phyloP scores from a whole-genome alignment of 768 basidiomycete species.

The Agrocybe pediades region DNA sequence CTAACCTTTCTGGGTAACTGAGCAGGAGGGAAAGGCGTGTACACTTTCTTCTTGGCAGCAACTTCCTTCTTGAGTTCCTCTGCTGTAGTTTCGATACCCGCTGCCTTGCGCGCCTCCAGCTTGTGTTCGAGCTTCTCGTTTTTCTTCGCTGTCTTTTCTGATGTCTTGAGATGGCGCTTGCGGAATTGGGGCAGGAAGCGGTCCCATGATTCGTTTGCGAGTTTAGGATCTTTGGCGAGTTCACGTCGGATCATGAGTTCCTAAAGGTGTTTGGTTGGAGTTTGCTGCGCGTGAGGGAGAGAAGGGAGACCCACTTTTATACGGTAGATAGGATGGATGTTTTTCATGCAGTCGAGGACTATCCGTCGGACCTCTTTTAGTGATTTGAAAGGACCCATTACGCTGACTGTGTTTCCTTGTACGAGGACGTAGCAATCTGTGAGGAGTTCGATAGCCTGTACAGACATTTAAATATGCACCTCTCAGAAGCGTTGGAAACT shows the following conservation, averaged over 20 bases:
- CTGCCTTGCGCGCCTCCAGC: conserved; percentile 63
- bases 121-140: conserved; percentile 68
- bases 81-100: conserved; percentile 50
- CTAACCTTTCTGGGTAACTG: conserved; percentile 89
- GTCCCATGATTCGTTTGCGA: conserved; percentile 94
- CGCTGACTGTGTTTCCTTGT: conserved; percentile 97
- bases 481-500: background rate
- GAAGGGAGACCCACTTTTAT: conserved; percentile 69
- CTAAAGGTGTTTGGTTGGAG: conserved; percentile 38
- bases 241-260: conserved; percentile 99
- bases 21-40: conserved; percentile 98
- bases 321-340: conserved; percentile 98
- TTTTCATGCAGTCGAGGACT: conserved; percentile 99
- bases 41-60: conserved; percentile 78
- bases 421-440: conserved; percentile 98
- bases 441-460: conserved; percentile 92
- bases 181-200: conserved; percentile 97
- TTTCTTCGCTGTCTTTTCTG: conserved; percentile 92
- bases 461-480: background rate
- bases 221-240: conserved; percentile 95
- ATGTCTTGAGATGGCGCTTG: conserved; percentile 88
- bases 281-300: background rate
- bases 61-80: conserved; percentile 36
- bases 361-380: conserved; percentile 96
- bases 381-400: conserved; percentile 95